Percentiles rank a stretch among this genome's conserved stretches.
Conservation (phyloP, 129 eudicot species). For the Flaveria linearis region DNA sequence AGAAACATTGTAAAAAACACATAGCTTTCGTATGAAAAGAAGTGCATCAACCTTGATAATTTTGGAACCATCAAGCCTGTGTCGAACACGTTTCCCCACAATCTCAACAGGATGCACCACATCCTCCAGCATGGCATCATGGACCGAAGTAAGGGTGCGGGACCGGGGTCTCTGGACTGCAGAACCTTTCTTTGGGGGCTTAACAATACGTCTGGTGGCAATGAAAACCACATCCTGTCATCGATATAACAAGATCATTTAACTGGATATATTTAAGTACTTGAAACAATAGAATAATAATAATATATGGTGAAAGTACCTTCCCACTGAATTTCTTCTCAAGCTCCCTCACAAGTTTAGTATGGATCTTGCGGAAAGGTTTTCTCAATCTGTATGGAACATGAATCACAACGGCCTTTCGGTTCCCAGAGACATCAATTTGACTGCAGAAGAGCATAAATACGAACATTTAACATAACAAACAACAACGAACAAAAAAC, state of each 20-base stretch:
- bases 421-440: constrained; percentile 68
- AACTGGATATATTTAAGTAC: neutral
- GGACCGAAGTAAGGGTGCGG: constrained; percentile 73
- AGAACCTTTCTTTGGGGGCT: constrained; percentile 85
- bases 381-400: constrained; percentile 81
- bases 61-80: constrained; percentile 66
- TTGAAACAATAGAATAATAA: neutral
- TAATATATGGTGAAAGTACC: constrained; percentile 35
- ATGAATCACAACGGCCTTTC: constrained; percentile 78
- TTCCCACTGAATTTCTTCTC: constrained; percentile 94
- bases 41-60: constrained; percentile 52
- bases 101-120: constrained; percentile 47
- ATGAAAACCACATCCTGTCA: constrained; percentile 66
- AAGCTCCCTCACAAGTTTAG: constrained; percentile 85
- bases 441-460: constrained; percentile 43
- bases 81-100: constrained; percentile 39
- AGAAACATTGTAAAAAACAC: neutral
- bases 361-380: constrained; percentile 79
- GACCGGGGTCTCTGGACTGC: constrained; percentile 70
- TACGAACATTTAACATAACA: neutral
- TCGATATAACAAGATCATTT: neutral
- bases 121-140: constrained; percentile 76
- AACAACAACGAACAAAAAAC: neutral
- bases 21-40: neutral
- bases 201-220: constrained; percentile 61